Percentiles rank a stretch among this genome's conserved stretches.
phyloP scores from a whole-genome alignment of 208 protist species.

The Leptomonas pyrrhocoris region DNA sequence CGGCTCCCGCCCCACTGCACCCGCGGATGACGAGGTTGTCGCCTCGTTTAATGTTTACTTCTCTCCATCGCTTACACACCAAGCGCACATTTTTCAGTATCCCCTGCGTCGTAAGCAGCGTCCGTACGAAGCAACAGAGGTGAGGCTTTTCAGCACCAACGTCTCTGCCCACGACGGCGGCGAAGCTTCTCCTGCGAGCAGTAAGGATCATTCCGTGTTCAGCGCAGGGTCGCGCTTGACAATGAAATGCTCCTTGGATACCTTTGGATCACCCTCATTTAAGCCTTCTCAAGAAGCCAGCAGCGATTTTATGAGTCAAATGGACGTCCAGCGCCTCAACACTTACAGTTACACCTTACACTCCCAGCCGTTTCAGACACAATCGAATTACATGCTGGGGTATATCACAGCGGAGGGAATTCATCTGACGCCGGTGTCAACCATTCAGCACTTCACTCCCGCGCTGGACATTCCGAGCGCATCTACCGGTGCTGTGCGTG shows the following conservation, averaged over 20 bases:
- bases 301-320: constrained; percentile 15
- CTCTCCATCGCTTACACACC: constrained; percentile 51
- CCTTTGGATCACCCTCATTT: constrained; percentile 79
- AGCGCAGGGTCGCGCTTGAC: constrained; percentile 59
- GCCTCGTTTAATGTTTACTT: constrained; percentile 81
- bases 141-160: constrained; percentile 58
- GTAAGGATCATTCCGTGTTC: constrained; percentile 30
- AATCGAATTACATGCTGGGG: constrained; percentile 74
- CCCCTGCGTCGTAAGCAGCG: constrained; percentile 64
- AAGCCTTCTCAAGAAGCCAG: neutral
- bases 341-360: constrained; percentile 74
- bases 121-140: constrained; percentile 77
- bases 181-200: neutral
- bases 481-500: constrained; percentile 28
- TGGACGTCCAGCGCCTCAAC: constrained; percentile 30
- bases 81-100: constrained; percentile 90
- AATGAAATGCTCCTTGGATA: constrained; percentile 76
- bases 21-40: constrained; percentile 76
- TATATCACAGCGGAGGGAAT: constrained; percentile 57
- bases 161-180: constrained; percentile 14
- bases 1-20: constrained; percentile 21
- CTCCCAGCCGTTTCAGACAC: constrained; percentile 66
- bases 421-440: constrained; percentile 74
- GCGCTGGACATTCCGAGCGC: constrained; percentile 17
- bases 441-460: constrained; percentile 48